Evolutionary conservation across 768 basidiomycete species (phyloP), one percentile per base, ranked within the genome.

Genomic region (Amanita thiersii): DNA sequence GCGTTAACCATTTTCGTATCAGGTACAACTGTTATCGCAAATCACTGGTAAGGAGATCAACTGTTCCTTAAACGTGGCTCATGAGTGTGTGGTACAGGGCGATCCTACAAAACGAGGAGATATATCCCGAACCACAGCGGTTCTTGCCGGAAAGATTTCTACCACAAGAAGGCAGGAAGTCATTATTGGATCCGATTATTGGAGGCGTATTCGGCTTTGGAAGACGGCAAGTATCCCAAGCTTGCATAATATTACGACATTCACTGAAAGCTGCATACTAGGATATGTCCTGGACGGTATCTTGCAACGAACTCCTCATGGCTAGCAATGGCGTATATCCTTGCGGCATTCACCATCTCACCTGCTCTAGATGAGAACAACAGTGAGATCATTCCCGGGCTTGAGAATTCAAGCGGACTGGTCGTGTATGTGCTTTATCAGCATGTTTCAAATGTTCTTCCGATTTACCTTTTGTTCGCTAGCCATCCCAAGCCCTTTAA

Each of bases 121-220:
- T 62, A 30, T 81, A 77, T 56, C 66, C 69, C 5, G 65, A 79
- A 24, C 69, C 79, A 3, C 65, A 65, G 43, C 48, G 50, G 5
- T 79, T 79, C 58, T 62, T 66, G 18, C 79, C 81, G 4, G 73
- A 78, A 46, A 65, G 79, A 28, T 76, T 73, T 58, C 51, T 81
- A 33, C 57, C 39, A 5, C 23, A 50, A 24, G 51, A 51, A 2
- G 44, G 47, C 1, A 47, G 45, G 9, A 39, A 49, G 6, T 28
- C 50, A 18, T 51, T 55, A 14, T 53, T 57, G 29, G 52, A 50
- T 19, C 53, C 53, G 25, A 41, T 46, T 15, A 36, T 37, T 6
- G 38, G 40, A 25, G 55, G 54, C 20, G 55, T 51, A 10, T 65
- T 62, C 42, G 64, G 64, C 8, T 65, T 57, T 39, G 61, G 62